phyloP scores from a whole-genome alignment of 495 filamentous ascomycete species.

The Usnea hakonensis region DNA sequence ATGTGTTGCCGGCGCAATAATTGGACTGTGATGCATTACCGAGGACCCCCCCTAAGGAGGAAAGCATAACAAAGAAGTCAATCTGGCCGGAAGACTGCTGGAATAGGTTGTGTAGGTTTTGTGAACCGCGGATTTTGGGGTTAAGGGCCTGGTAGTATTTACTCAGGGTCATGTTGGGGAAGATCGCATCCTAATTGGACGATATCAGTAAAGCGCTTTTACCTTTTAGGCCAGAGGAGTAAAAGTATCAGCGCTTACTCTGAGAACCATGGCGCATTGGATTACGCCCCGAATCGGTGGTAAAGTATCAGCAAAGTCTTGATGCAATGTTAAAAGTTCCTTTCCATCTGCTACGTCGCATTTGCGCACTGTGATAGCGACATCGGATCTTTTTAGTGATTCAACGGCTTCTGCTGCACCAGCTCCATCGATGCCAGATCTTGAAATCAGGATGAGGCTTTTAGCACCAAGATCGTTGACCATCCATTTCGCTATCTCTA shows the following conservation, averaged over 20 bases:
- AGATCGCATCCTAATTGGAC: constrained; percentile 30
- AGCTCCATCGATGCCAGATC: constrained; percentile 19
- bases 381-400: constrained; percentile 18
- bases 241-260: constrained; percentile 1
- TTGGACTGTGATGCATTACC: constrained; percentile 55
- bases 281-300: constrained; percentile 34
- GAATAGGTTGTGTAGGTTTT: constrained; percentile 42
- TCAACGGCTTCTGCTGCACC: constrained; percentile 10
- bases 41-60: constrained; percentile 52
- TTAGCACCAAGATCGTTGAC: constrained; percentile 43
- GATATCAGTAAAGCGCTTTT: background rate
- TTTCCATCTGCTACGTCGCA: constrained; percentile 38
- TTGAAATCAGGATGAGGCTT: constrained; percentile 39
- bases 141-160: constrained; percentile 33
- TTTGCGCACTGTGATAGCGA: constrained; percentile 26
- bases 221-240: background rate
- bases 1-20: constrained; percentile 58
- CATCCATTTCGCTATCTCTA: constrained; percentile 52
- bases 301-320: constrained; percentile 10
- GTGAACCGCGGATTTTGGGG: constrained; percentile 43
- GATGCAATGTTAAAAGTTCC: constrained; percentile 18
- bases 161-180: constrained; percentile 37
- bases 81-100: constrained; percentile 24
- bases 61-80: constrained; percentile 62
- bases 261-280: constrained; percentile 34